These are phyloP conservation scores for Podospora australis DNA, from an alignment of 495 filamentous ascomycete species.

Conservation along the genomic window DNA sequence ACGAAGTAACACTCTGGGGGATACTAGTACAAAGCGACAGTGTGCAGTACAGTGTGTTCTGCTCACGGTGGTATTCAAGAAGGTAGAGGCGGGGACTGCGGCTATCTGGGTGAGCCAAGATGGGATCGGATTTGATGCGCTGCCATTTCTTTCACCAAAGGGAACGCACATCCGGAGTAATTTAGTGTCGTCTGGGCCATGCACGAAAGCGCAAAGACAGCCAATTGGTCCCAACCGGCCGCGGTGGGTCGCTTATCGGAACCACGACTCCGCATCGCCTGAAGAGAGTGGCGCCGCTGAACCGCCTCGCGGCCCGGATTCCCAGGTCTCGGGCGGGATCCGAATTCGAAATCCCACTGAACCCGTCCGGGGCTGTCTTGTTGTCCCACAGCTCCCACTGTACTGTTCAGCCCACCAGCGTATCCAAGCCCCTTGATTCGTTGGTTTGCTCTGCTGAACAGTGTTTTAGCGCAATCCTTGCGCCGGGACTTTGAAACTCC, in stretches of 20 bases:
- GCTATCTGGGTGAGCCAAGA: too few relatives aligned
- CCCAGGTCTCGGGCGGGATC: slow-evolving; percentile 21
- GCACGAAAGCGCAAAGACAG: not conserved
- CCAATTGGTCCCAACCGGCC: slow-evolving; percentile 9
- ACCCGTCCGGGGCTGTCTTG: not conserved
- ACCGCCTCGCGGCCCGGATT: slow-evolving; percentile 32
- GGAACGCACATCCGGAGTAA: slow-evolving; percentile 17
- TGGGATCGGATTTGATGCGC: too few relatives aligned
- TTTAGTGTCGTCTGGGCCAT: slow-evolving; percentile 15
- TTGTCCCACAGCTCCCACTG: not conserved
- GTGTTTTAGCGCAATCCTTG: not conserved
- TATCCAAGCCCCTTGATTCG: not conserved
- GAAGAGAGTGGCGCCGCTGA: slow-evolving; percentile 26
- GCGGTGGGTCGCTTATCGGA: slow-evolving; percentile 20
- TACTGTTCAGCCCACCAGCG: slow-evolving; percentile 1
- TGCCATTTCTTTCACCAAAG: too few relatives aligned
- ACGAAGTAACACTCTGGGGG: too few relatives aligned
- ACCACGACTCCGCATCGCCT: slow-evolving; percentile 32
- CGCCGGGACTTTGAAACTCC: not conserved
- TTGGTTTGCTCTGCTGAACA: not conserved
- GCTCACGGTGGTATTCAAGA: not conserved
- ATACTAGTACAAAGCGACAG: too few relatives aligned
- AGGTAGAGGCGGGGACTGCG: not conserved
- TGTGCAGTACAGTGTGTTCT: too few relatives aligned
- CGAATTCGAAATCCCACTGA: not conserved